Evolutionary conservation across 176 grass and related monocot species (phyloP).

Genomic region (Bothriochloa decipiens): DNA sequence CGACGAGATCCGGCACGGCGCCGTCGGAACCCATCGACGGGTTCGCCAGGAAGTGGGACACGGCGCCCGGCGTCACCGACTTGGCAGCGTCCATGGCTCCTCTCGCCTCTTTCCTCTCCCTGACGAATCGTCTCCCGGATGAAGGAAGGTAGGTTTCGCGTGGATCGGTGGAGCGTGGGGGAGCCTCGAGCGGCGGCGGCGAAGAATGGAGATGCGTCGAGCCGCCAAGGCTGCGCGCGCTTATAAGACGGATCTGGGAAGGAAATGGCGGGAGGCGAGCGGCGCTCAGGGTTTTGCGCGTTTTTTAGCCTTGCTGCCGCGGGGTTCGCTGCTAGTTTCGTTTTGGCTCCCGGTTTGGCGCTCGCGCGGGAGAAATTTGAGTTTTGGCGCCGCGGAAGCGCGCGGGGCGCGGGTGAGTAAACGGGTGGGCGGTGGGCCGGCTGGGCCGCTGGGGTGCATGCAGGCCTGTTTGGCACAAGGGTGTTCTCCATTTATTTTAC

Average conservation of each 20-base stretch:
- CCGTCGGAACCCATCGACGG: conserved; percentile 45
- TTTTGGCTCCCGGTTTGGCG: conserved; percentile 37
- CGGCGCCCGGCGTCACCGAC: conserved; percentile 55
- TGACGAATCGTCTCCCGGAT: background rate
- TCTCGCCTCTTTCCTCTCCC: background rate
- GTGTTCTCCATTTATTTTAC: no score
- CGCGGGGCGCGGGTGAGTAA: background rate
- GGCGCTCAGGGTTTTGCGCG: background rate
- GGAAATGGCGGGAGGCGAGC: conserved; percentile 34
- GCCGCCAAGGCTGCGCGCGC: conserved; percentile 23
- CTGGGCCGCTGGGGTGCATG: background rate
- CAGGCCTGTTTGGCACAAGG: background rate
- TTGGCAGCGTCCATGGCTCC: conserved; percentile 46
- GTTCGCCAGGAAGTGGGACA: conserved; percentile 60
- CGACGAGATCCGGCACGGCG: conserved; percentile 60
- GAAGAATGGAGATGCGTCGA: conserved; percentile 27
- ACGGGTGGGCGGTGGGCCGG: background rate
- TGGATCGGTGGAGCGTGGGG: background rate
- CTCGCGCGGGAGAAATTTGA: conserved; percentile 43
- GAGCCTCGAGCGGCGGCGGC: background rate
- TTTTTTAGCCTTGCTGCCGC: conserved; percentile 18
- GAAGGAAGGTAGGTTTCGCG: conserved; percentile 1
- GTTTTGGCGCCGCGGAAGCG: conserved; percentile 37
- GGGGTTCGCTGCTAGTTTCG: conserved; percentile 11
- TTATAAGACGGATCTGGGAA: conserved; percentile 42